phyloP scores from a whole-genome alignment of 1,284 basidiomycete species.

The Naganishia cerealis region DNA sequence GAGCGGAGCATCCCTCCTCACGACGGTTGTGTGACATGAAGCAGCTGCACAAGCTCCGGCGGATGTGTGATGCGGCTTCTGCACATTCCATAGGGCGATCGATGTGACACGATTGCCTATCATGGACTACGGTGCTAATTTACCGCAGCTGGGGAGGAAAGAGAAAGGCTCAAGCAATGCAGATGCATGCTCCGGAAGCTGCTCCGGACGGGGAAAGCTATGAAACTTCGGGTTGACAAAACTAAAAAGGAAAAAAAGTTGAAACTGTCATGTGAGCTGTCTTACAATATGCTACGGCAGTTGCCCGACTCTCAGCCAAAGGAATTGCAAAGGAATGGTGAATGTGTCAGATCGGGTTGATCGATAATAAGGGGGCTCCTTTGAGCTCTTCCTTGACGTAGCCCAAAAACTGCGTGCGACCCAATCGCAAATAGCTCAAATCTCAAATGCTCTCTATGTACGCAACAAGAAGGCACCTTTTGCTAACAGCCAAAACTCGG shows the following conservation, averaged over 20 bases:
- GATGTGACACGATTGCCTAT: no score
- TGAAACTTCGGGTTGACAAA: background rate
- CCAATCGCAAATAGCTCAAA: slow-evolving; percentile 1
- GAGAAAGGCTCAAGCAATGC: background rate
- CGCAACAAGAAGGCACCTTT: background rate
- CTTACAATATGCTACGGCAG: background rate
- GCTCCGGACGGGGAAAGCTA: background rate
- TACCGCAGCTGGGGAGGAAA: background rate
- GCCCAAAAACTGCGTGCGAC: background rate
- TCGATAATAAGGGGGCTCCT: background rate
- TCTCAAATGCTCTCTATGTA: background rate
- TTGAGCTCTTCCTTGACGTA: background rate
- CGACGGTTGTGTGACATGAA: no score
- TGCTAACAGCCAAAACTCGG: background rate
- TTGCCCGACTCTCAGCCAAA: background rate
- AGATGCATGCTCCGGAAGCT: background rate
- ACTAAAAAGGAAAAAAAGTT: background rate
- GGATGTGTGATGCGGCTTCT: no score
- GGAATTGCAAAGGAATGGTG: background rate
- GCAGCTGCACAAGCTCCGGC: no score
- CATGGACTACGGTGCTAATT: background rate
- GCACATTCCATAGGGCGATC: no score
- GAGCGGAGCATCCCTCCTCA: no score
- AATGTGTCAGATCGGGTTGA: background rate
- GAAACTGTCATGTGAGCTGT: background rate